Evolutionary conservation across 345 rosid genomes (phyloP).

Genomic region (Nasturtium officinale): DNA sequence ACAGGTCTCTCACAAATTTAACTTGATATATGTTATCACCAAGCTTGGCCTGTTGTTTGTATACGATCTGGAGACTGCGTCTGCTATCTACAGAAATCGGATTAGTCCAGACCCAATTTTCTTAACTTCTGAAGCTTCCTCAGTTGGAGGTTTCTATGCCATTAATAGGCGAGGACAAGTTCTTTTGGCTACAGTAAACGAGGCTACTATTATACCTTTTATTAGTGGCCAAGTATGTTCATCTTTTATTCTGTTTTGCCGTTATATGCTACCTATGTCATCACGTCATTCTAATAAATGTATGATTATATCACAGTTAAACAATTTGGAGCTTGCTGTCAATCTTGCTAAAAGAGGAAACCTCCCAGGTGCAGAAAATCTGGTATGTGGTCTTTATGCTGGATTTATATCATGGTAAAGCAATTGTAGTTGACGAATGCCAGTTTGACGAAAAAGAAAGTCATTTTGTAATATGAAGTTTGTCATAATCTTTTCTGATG

Average conservation of each 20-base stretch:
- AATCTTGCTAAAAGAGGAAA: slow-evolving; percentile 99
- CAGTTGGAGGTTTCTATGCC: slow-evolving; percentile 90
- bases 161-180: slow-evolving; percentile 92
- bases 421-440: background rate
- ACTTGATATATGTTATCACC: slow-evolving; percentile 90
- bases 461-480: slow-evolving; percentile 21
- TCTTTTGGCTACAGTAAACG: slow-evolving; percentile 88
- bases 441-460: slow-evolving; percentile 11
- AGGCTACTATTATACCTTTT: slow-evolving; percentile 89
- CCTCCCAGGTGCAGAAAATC: slow-evolving; percentile 99
- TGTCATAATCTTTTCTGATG: slow-evolving; percentile 21
- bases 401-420: slow-evolving; percentile 17
- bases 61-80: slow-evolving; percentile 95
- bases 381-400: slow-evolving; percentile 57
- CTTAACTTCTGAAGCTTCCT: slow-evolving; percentile 93
- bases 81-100: slow-evolving; percentile 95
- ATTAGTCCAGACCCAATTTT: slow-evolving; percentile 99
- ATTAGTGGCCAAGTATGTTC: slow-evolving; percentile 93
- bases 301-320: slow-evolving; percentile 58
- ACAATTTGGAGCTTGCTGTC: slow-evolving; percentile 97
- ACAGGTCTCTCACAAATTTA: slow-evolving; percentile 96
- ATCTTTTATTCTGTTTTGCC: slow-evolving; percentile 4
- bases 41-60: slow-evolving; percentile 97
- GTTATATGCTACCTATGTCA: slow-evolving; percentile 21
- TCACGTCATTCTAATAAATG: slow-evolving; percentile 21